phyloP scores from a whole-genome alignment of 495 filamentous ascomycete genomes.

The Penicillium maclennaniae region DNA sequence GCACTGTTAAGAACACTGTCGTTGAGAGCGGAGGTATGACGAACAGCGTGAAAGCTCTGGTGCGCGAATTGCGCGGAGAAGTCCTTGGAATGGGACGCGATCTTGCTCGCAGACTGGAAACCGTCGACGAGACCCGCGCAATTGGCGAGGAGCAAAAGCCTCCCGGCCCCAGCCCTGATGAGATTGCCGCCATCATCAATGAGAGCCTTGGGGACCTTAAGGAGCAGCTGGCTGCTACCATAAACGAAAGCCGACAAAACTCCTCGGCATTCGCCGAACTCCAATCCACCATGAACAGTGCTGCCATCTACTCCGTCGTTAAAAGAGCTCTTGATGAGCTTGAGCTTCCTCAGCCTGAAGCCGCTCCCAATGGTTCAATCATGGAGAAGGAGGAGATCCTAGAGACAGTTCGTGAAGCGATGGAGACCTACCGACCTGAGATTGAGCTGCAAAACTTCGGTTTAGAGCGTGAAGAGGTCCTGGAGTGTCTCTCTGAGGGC shows the following conservation, averaged over 20 bases:
- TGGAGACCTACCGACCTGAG: constrained; percentile 88
- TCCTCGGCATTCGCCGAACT: constrained; percentile 51
- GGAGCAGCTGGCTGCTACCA: constrained; percentile 69
- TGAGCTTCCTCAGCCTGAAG: constrained; percentile 36
- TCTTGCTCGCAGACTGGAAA: constrained; percentile 76
- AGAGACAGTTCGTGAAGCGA: constrained; percentile 78
- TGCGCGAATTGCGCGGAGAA: constrained; percentile 85
- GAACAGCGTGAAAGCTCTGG: constrained; percentile 82
- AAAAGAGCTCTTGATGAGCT: constrained; percentile 71
- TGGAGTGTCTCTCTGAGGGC: constrained; percentile 79
- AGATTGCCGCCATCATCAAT: constrained; percentile 73
- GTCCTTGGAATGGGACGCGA: constrained; percentile 91
- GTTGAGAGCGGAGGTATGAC: constrained; percentile 80
- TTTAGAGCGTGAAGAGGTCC: constrained; percentile 80
- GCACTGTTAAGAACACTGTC: constrained; percentile 82
- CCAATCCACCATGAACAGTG: constrained; percentile 58
- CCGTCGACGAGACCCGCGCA: constrained; percentile 46
- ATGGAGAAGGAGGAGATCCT: constrained; percentile 78
- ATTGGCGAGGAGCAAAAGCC: constrained; percentile 39
- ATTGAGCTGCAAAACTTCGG: constrained; percentile 87
- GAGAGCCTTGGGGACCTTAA: constrained; percentile 75
- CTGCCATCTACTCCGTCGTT: constrained; percentile 77
- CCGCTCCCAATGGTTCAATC: constrained; percentile 30
- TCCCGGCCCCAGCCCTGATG: constrained; percentile 53
- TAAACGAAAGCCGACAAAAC: constrained; percentile 70